Evolutionary conservation across 176 grass and related monocot genomes (phyloP), one percentile per base, ranked within the genome.

Genomic region (Oryza nivara): DNA sequence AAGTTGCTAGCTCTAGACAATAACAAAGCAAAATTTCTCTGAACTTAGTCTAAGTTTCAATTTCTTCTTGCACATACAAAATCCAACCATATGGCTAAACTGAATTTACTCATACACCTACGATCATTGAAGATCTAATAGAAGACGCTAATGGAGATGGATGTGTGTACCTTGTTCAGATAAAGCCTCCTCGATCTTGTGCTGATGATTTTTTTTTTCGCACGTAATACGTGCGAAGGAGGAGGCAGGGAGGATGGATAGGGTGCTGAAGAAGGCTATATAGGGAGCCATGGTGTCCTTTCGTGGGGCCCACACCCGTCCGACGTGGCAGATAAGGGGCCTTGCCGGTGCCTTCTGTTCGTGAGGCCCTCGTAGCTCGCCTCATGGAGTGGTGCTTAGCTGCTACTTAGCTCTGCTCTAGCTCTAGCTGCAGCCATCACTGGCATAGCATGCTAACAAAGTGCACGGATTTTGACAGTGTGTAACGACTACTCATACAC

Each of bases 301-400:
- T 9, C 22, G 67, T 4, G 70, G 93, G 83, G 0, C 76, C 91
- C 86, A 9, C 3, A 1, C 0, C 12, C 25, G 74, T 88, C 78
- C 56, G 0, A 70, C 85, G 82, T 93, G 91, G 91, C 60, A 82
- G 91, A 97, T 97, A 97, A 97, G 89, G 16, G 54, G 25, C 9
- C 64, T 9, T 44, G 60, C 51, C 43, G 25, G 71, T 15, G 13
- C 63, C 48, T 0, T 68, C 44, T 46, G 15, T 63, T 88, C 86
- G 73, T 91, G 80, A 92, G 93, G 93, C 76, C 30, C 85, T 88
- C 25, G 11, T 54, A 66, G 77, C 80, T 66, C 75, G 75, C 8
- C 32, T 6, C 7, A 74, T 58, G 74, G 86, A 78, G 74, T 88
- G 74, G 66, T 60, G 45, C 35, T 36, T 36, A 36, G 35, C 80